Evolutionary conservation across 345 rosid genomes (phyloP), one percentile per base, ranked within the genome.

Genomic region (Psidium guajava): DNA sequence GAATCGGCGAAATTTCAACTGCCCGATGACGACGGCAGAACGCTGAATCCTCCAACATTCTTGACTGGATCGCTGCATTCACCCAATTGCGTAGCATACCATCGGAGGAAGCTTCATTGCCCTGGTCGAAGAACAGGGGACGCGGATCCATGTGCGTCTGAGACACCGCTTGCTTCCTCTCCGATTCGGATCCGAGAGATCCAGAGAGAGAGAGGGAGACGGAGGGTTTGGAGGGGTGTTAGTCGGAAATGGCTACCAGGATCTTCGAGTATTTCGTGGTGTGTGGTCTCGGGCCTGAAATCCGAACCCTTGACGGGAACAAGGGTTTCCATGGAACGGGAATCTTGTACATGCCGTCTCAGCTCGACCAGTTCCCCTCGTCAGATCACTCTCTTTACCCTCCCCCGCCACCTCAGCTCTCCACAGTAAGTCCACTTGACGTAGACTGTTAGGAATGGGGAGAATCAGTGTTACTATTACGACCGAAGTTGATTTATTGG

Each of bases 231-330:
- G 28, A 47, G 55, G 55, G 75, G 24, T 28, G 58, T 53, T 50
- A 25, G 22, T 53, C 27, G 54, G 21, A 18, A 58, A n/a, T 80
- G 73, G 85, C 85, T 97, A 89, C 92, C 80, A 90, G 92, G 90
- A 87, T 95, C 89, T 96, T 98, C 89, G 99, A 98, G 92, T 95
- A 96, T 88, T 98, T 98, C 88, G 97, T 98, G 52, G 98, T 94
- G 24, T 95, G 99, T 54, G 98, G 99, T 61, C 87, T 95, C 5
- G 99, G 99, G 8, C 98, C 98, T 21, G 99, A 96, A 93, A 92
- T 96, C 87, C 95, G 99, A 75, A 95, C 98, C 69, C 58, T 96
- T 25, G 98, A 96, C 32, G 98, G 95, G 54, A 91, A 90, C 89
- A 92, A 93, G 88, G 99, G 99, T 15, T 98, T 89, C 90, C 96